phyloP scores from a whole-genome alignment of 2,329 filamentous ascomycete genomes.

The Zymoseptoria pseudotritici region DNA sequence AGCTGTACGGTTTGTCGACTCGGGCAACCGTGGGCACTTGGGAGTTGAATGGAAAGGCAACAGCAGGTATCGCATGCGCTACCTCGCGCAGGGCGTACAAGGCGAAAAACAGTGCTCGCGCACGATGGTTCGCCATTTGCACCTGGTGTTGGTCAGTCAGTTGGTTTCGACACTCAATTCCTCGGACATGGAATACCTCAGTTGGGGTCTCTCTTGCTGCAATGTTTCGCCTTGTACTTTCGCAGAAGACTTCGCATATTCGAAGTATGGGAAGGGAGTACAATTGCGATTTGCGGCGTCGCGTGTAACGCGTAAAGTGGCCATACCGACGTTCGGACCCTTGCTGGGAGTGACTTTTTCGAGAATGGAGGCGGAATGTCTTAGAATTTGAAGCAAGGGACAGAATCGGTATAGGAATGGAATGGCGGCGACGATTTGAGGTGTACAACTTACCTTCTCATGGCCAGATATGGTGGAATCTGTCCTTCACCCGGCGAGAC shows the following conservation, averaged over 20 bases:
- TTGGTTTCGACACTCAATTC: neutral
- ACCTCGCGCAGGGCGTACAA: constrained; percentile 11
- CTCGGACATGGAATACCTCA: neutral
- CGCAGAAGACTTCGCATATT: constrained; percentile 7
- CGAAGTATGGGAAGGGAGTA: constrained; percentile 4
- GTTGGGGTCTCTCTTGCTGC: neutral
- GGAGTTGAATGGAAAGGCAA: constrained; percentile 69
- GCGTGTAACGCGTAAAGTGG: constrained; percentile 19
- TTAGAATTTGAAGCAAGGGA: constrained; percentile 16
- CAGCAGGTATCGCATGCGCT: constrained; percentile 27
- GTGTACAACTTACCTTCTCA: neutral
- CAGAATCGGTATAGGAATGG: neutral
- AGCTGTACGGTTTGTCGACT: constrained; percentile 58
- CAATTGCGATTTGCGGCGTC: constrained; percentile 10
- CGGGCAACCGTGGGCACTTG: constrained; percentile 76
- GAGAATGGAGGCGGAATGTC: constrained; percentile 22
- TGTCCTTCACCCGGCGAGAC: neutral
- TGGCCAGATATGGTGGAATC: neutral
- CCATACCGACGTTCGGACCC: constrained; percentile 12
- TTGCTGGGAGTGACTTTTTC: constrained; percentile 18
- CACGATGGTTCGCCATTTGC: constrained; percentile 2
- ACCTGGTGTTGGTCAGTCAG: neutral
- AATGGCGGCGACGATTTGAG: neutral
- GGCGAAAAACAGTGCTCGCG: constrained; percentile 12
- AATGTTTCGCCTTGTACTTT: constrained; percentile 5